Evolutionary conservation across 2,329 filamentous ascomycete genomes (phyloP).

Genomic region (Apiospora rasikravindrae): DNA sequence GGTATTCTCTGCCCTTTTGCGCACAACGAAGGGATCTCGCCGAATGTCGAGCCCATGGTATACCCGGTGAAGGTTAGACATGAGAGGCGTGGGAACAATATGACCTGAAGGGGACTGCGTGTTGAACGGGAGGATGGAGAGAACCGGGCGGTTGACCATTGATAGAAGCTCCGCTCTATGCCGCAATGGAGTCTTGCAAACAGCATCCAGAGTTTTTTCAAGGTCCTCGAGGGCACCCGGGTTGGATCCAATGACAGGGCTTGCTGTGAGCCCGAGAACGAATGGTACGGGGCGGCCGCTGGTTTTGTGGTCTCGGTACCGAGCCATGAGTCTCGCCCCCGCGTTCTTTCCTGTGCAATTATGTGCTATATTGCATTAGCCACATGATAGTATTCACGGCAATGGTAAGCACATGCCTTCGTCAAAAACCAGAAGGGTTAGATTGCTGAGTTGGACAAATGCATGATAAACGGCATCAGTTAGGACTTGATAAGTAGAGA

Average conservation of each 20-base stretch:
- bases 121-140: conserved; percentile 47
- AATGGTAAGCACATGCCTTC: conserved; percentile 63
- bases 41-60: conserved; percentile 56
- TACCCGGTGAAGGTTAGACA: conserved; percentile 50
- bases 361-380: conserved; percentile 61
- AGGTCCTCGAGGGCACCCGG: conserved; percentile 62
- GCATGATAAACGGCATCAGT: conserved; percentile 75
- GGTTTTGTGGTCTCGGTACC: conserved; percentile 63
- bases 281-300: conserved; percentile 56
- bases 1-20: conserved; percentile 48
- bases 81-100: conserved; percentile 35
- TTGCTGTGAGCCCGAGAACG: conserved; percentile 82
- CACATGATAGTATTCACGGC: conserved; percentile 1
- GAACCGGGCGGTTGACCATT: conserved; percentile 69
- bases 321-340: conserved; percentile 73
- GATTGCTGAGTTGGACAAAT: conserved; percentile 68
- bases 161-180: conserved; percentile 73
- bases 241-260: conserved; percentile 69
- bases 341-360: conserved; percentile 70
- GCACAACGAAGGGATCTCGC: conserved; percentile 65
- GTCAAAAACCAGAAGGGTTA: conserved; percentile 80
- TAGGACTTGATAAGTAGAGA: conserved; percentile 79
- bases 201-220: conserved; percentile 72
- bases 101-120: neutral
- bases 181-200: conserved; percentile 70